Percentiles rank a stretch among this genome's conserved stretches.
Evolutionary conservation across 805 yeast genomes (phyloP).

Genomic region (Lipomyces orientalis): DNA sequence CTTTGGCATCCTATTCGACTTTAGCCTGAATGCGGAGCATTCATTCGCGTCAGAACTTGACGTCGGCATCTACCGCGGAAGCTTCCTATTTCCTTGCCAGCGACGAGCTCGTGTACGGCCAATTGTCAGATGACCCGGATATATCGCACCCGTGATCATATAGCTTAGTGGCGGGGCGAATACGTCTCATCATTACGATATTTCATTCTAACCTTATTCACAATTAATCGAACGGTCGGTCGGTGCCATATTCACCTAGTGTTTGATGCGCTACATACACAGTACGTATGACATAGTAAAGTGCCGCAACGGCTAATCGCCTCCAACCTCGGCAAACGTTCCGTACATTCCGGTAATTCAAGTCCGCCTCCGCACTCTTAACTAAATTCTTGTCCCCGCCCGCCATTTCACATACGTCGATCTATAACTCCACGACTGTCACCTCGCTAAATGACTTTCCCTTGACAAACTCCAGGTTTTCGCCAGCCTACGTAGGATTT

Average conservation of each 20-base stretch:
- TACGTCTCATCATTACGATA: too few species aligned
- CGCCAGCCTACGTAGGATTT: conserved; percentile 53
- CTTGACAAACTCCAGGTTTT: conserved; percentile 62
- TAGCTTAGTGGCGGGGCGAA: too few species aligned
- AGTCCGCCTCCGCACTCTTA: background rate
- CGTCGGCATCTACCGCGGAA: background rate
- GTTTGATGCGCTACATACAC: too few species aligned
- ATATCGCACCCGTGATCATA: background rate
- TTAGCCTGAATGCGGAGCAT: background rate
- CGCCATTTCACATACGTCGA: background rate
- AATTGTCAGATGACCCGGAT: background rate
- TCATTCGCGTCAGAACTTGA: background rate
- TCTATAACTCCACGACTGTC: background rate
- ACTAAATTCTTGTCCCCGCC: background rate
- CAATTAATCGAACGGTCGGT: too few species aligned
- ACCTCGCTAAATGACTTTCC: conserved; percentile 50
- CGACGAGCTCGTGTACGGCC: too few species aligned
- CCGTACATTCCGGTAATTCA: too few species aligned
- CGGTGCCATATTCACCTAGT: too few species aligned
- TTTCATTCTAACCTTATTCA: background rate
- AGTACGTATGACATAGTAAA: too few species aligned
- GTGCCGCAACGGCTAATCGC: too few species aligned
- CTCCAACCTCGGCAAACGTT: too few species aligned
- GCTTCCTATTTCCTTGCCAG: background rate
- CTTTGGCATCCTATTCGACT: background rate